Evolutionary conservation across 2,329 filamentous ascomycete genomes (phyloP).

Genomic region (Ascochyta pisi): DNA sequence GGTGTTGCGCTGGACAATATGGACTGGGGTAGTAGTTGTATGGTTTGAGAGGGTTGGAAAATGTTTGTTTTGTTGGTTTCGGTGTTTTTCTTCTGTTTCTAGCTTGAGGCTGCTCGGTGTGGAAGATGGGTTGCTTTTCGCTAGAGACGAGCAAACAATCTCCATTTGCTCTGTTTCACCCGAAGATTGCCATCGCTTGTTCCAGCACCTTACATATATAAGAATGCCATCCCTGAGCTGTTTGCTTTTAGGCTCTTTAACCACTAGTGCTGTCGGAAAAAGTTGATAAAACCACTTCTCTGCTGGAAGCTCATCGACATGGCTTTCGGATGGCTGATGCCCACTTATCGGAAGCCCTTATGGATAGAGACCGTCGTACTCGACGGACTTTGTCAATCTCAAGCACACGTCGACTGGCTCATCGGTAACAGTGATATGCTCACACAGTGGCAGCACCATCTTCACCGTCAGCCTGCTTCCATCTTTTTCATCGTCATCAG

Average conservation of each 20-base stretch:
- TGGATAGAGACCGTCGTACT: neutral
- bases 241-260: too few species aligned
- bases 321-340: neutral
- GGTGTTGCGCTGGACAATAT: too few species aligned
- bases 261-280: too few species aligned
- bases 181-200: neutral
- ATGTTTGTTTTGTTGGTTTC: too few species aligned
- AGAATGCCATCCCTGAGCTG: neutral
- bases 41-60: too few species aligned
- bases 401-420: neutral
- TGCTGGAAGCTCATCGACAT: neutral
- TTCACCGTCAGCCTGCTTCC: neutral
- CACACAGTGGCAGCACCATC: neutral
- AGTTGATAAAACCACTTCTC: too few species aligned
- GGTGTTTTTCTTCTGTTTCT: too few species aligned
- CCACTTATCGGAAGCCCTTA: neutral
- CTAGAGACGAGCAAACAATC: neutral
- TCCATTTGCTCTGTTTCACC: neutral
- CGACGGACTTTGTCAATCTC: neutral
- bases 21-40: too few species aligned
- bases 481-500: neutral
- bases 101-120: too few species aligned
- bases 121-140: neutral
- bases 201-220: neutral
- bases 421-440: neutral